Conservation (phyloP, 1,284 basidiomycete species). For the Cryptococcus sp. region DNA sequence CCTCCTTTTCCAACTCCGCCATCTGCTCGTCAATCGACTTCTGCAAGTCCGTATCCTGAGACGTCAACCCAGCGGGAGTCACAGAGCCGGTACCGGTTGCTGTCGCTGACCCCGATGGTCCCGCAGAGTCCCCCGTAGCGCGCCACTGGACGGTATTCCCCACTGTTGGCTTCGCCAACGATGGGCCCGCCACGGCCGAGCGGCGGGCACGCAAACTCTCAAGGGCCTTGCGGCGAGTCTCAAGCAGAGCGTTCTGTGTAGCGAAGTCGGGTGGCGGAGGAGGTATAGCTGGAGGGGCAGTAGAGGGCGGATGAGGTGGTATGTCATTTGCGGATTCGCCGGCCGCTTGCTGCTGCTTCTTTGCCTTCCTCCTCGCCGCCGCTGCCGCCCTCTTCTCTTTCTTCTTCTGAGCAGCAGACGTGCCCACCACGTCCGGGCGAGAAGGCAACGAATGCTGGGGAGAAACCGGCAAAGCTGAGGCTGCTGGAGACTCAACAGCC, state of each 20-base stretch:
- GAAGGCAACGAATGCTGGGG: not conserved
- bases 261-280: not conserved
- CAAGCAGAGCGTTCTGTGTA: slow-evolving; percentile 25
- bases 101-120: not conserved
- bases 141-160: not conserved
- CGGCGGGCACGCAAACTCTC: slow-evolving; percentile 31
- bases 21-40: slow-evolving; percentile 30
- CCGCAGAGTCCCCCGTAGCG: too few species aligned
- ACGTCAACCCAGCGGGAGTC: not conserved
- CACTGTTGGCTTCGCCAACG: not conserved
- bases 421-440: not conserved
- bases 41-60: not conserved
- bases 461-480: too few species aligned
- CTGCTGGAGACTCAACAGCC: too few species aligned
- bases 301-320: too few species aligned
- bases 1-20: slow-evolving; percentile 31
- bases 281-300: too few species aligned
- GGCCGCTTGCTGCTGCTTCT: too few species aligned
- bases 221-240: slow-evolving; percentile 30
- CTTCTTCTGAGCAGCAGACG: slow-evolving; percentile 1
- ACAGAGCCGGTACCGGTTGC: not conserved
- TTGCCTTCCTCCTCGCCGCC: not conserved
- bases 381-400: not conserved
- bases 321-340: too few species aligned
- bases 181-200: not conserved